phyloP scores from a whole-genome alignment of 257 asterid species.

The Nyctanthes arbortristis region DNA sequence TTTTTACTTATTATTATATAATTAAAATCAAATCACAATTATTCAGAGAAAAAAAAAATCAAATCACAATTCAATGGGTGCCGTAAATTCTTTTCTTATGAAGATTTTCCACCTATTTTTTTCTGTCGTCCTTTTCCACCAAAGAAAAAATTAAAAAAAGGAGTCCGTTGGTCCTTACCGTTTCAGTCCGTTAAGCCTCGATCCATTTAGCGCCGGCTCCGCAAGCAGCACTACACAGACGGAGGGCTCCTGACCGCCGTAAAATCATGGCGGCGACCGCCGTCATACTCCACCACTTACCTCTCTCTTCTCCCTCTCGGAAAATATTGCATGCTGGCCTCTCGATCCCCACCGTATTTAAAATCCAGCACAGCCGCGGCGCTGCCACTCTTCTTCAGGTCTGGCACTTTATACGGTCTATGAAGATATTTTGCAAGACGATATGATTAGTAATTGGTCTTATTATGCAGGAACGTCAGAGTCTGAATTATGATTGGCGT shows the following conservation, averaged over 20 bases:
- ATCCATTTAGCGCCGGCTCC: neutral
- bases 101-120: too few species aligned
- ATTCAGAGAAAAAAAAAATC: too few species aligned
- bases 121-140: too few species aligned
- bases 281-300: slow-evolving; percentile 30
- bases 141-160: too few species aligned
- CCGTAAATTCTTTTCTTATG: too few species aligned
- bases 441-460: slow-evolving; percentile 1
- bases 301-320: slow-evolving; percentile 19
- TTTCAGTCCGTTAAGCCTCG: slow-evolving; percentile 4
- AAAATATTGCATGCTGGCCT: slow-evolving; percentile 3
- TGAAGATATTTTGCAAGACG: neutral
- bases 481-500: slow-evolving; percentile 31
- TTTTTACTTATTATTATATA: too few species aligned
- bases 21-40: too few species aligned
- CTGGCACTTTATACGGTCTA: neutral
- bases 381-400: slow-evolving; percentile 33
- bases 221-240: neutral
- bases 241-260: slow-evolving; percentile 19
- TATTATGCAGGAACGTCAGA: slow-evolving; percentile 40
- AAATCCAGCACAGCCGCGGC: slow-evolving; percentile 22
- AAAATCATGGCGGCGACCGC: slow-evolving; percentile 48
- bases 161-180: too few species aligned
- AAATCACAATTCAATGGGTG: too few species aligned
- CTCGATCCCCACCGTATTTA: slow-evolving; percentile 20